Evolutionary conservation across 2,329 filamentous ascomycete species (phyloP), one percentile per base, ranked within the genome.

Genomic region (Verticillium alfalfae): DNA sequence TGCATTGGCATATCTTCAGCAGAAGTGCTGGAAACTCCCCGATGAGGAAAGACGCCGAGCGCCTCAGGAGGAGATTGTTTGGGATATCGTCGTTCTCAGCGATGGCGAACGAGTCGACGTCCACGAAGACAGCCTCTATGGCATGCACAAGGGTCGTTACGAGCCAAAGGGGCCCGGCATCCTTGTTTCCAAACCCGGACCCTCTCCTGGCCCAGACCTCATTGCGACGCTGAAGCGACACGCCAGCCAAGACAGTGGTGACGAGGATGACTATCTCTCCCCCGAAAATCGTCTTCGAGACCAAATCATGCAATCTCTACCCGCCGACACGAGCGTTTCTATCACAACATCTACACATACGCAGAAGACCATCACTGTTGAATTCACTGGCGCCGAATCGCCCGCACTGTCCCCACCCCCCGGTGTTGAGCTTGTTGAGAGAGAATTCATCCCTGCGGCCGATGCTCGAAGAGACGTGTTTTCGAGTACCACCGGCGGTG

Each of bases 31-130:
- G 59, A 81, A 77, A 54, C 75, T 79, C 37, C 76, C 81, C 7
- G 79, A 83, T 22, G 79, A 82, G 57, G 83, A 87, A 66, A 72
- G 71, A 7, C 74, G 76, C 31, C 75, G 78, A 1, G 73, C 79
- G 8, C 75, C 76, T 12, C 76, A 78, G 18, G 84, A 88, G 61
- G 84, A 88, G 64, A 73, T 85, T 2, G 77, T 90, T 9, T 89
- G 87, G 87, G 87, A 90, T 67, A 82, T 89, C 3, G 85, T 89
- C 8, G 83, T 89, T 0, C 74, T 88, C 16, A 81, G 84, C 62
- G 79, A 86, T 67, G 84, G 84, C 9, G 78, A 81, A 56, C 79
- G 83, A 39, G 81, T 88, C 36, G 85, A 88, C 64, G 75, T 87
- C 5, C 75, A 78, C 59, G 75, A 78, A 13, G 73, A 75, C 31